These are phyloP conservation scores for Suillus occidentalis DNA, from an alignment of 768 basidiomycete species.

Conservation along the genomic window DNA sequence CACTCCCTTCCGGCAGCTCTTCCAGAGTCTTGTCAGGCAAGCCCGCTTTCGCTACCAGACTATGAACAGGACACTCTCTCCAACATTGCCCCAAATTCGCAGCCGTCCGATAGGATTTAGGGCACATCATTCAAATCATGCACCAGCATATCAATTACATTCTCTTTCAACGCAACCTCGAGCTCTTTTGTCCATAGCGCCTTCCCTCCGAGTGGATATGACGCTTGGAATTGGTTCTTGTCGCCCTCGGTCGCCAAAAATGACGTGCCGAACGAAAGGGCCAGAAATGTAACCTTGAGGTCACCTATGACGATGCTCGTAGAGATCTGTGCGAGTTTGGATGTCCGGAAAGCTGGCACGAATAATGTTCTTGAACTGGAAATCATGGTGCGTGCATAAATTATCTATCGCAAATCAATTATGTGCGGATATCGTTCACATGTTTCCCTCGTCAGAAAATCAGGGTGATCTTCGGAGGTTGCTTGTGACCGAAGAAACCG, in stretches of 20 bases:
- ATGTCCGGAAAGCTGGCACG: slow-evolving; percentile 80
- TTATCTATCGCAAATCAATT: no score
- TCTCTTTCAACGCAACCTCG: slow-evolving; percentile 54
- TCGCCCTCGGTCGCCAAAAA: slow-evolving; percentile 79
- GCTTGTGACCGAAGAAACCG: no score
- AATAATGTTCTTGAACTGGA: slow-evolving; percentile 43
- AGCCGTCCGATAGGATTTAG: slow-evolving; percentile 80
- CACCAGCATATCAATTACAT: slow-evolving; percentile 85
- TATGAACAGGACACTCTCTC: slow-evolving; percentile 87
- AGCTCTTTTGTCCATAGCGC: slow-evolving; percentile 95
- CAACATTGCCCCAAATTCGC: slow-evolving; percentile 81
- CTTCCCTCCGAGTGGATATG: slow-evolving; percentile 90
- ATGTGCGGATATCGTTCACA: no score
- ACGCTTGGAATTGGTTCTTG: slow-evolving; percentile 82
- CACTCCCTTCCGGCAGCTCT: slow-evolving; percentile 83
- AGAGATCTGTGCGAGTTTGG: slow-evolving; percentile 86
- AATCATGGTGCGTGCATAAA: neutral
- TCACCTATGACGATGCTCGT: slow-evolving; percentile 76
- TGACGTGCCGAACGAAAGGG: slow-evolving; percentile 46
- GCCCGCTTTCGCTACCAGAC: slow-evolving; percentile 81
- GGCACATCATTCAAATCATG: slow-evolving; percentile 94
- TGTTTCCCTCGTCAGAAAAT: no score
- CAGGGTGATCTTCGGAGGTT: no score
- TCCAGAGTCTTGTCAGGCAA: slow-evolving; percentile 66
- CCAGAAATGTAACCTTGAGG: slow-evolving; percentile 58